phyloP scores from a whole-genome alignment of 805 yeast species.

The Candida ipomoeae region DNA sequence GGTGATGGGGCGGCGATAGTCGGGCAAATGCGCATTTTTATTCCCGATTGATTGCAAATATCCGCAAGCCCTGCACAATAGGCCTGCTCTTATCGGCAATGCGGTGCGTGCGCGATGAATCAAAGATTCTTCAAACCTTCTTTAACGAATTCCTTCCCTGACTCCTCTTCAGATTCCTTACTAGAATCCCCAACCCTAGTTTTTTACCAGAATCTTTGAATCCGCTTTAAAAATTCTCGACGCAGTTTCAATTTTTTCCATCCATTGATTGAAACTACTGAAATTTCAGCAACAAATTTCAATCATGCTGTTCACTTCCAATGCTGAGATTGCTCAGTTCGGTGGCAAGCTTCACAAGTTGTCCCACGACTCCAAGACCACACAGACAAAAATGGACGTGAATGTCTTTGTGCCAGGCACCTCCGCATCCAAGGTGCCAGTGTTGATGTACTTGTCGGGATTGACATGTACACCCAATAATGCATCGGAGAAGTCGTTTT shows the following conservation, averaged over 20 bases:
- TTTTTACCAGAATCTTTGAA: no score
- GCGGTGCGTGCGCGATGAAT: neutral
- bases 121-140: no score
- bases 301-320: slow-evolving; percentile 47
- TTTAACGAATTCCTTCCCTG: no score
- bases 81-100: neutral
- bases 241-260: neutral
- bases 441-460: slow-evolving; percentile 77
- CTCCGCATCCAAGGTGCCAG: slow-evolving; percentile 50
- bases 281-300: neutral
- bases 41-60: neutral
- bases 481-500: slow-evolving; percentile 88
- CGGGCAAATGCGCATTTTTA: neutral
- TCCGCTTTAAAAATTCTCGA: no score
- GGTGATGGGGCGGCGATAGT: no score
- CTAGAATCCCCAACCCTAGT: no score
- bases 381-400: slow-evolving; percentile 74
- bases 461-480: slow-evolving; percentile 91
- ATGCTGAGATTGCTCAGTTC: slow-evolving; percentile 54
- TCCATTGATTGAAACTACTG: neutral
- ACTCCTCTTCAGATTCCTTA: no score
- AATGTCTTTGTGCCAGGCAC: slow-evolving; percentile 74
- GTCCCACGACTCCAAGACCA: slow-evolving; percentile 62
- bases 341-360: slow-evolving; percentile 77
- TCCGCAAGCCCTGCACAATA: slow-evolving; percentile 3